Percentiles rank a stretch among this genome's conserved stretches.
Conservation (phyloP, 1,284 basidiomycete species). For the Pterula multifida region DNA sequence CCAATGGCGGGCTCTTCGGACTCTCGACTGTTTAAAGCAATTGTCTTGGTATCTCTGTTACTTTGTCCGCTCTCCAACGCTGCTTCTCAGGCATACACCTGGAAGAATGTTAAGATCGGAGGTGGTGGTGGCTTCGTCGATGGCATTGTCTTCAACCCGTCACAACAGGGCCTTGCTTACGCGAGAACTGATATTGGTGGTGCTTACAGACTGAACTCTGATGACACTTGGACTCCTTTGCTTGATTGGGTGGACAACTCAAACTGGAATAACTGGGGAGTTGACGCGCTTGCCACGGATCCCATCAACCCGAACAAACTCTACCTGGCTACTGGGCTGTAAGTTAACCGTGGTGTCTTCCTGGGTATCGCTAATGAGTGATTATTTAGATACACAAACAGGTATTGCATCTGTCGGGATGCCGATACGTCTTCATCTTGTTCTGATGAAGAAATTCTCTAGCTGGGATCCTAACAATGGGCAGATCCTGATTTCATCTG, state of each 20-base stretch:
- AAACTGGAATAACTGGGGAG: constrained; percentile 53
- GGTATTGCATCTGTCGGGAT: constrained; percentile 22
- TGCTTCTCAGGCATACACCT: constrained; percentile 40
- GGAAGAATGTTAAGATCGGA: constrained; percentile 53
- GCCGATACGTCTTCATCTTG: constrained; percentile 57
- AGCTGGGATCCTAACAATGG: constrained; percentile 56
- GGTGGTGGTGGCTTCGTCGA: constrained; percentile 39
- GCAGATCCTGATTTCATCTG: constrained; percentile 47
- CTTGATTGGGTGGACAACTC: constrained; percentile 45
- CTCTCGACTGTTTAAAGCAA: constrained; percentile 12
- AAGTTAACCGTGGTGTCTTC: background rate
- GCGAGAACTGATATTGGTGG: constrained; percentile 59
- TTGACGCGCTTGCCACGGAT: constrained; percentile 52
- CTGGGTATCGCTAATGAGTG: background rate
- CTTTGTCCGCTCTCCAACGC: constrained; percentile 20
- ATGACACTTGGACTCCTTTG: constrained; percentile 48
- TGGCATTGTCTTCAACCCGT: constrained; percentile 51
- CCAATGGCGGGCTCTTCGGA: constrained; percentile 15
- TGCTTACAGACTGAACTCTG: constrained; percentile 47
- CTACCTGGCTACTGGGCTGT: constrained; percentile 28
- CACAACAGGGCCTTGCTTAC: constrained; percentile 43
- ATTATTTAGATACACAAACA: background rate
- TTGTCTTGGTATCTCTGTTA: constrained; percentile 13
- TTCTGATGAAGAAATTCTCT: constrained; percentile 3
- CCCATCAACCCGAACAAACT: constrained; percentile 42